Base-by-base conservation (phyloP, 2,329 filamentous ascomycete genomes). In the Pseudocercospora cruenta region DNA sequence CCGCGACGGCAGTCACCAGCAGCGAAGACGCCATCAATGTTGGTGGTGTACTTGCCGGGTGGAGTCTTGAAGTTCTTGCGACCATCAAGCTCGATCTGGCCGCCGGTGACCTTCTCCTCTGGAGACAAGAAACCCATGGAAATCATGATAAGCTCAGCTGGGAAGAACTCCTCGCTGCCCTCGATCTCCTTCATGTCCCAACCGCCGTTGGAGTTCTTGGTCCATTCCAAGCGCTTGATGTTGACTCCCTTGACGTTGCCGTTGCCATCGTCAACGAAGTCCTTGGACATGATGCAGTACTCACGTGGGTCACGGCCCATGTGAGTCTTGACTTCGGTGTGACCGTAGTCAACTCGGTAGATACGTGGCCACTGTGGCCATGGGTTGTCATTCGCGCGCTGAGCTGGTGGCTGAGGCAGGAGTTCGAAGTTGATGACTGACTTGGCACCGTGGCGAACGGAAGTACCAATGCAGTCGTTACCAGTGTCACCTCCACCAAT, bases 101-200 rank as follows among this genome's bases (percentile, higher is more conserved):
- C 90, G 59, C 92, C 93, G 47, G 97, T 86, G 45, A 96, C 89
- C 71, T 92, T 91, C 72, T 92, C 92, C 82, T 98, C 94, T 6
- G 94, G 94, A 9, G 94, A 94, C 69, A 97, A 82, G 90, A 98
- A 98, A 77, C 94, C 94, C 94, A 98, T 97, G 60, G 94, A 96
- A 58, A 98, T 85, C 53, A 97, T 87, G 53, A 98, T 94, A 47
- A 98, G 87, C 76, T 98, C 94, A 28, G 94, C 94, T 43, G 93
- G 93, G 90, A 97, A 97, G 86, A 96, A 96, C 78, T 97, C 89
- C 83, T 96, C 91, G 68, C 91, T 94, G 43, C 92, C 93, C 72
- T 97, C 94, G 33, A 96, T 86, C 80, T 96, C 94, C 87, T 97
- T 97, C 93, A 98, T 97, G 81, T 97, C 94, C 94, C 94, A 98